phyloP scores from a whole-genome alignment of 768 basidiomycete genomes.

The Boletus subparvulus region DNA sequence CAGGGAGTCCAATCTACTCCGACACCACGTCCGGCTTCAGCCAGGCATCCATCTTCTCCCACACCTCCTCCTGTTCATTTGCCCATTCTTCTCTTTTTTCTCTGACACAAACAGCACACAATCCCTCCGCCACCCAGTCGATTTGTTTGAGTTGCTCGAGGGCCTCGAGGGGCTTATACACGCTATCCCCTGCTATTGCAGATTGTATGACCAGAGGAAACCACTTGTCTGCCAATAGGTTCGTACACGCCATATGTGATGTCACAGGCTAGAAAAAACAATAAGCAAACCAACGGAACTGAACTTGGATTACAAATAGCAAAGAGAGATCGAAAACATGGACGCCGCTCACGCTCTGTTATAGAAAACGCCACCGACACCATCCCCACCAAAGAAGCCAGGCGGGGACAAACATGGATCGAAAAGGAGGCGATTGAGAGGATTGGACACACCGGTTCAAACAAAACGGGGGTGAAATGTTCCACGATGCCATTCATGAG shows the following conservation, averaged over 20 bases:
- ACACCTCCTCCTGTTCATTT: conserved; percentile 55
- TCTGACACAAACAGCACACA: conserved; percentile 56
- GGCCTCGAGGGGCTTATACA: conserved; percentile 72
- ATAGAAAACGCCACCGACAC: background rate
- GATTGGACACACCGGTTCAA: conserved; percentile 50
- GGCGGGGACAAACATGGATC: background rate
- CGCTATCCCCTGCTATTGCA: conserved; percentile 58
- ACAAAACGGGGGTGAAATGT: conserved; percentile 70
- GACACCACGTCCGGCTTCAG: conserved; percentile 24
- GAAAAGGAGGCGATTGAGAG: background rate
- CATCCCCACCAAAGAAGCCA: background rate
- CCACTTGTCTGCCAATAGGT: conserved; percentile 70
- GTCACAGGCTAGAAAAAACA: conserved; percentile 43
- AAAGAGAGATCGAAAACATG: background rate
- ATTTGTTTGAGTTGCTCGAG: conserved; percentile 57
- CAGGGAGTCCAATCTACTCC: conserved; percentile 5
- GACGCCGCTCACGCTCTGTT: background rate
- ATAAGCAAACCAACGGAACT: background rate
- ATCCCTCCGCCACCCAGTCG: conserved; percentile 57
- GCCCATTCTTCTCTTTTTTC: conserved; percentile 69
- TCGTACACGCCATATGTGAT: conserved; percentile 74
- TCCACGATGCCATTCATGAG: conserved; percentile 57
- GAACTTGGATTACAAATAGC: background rate
- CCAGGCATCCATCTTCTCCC: conserved; percentile 64
- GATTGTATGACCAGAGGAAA: conserved; percentile 68